Percentiles rank a stretch among this genome's conserved stretches.
Evolutionary conservation across 2,329 filamentous ascomycete species (phyloP).

Genomic region (Sclerotinia spermophila): DNA sequence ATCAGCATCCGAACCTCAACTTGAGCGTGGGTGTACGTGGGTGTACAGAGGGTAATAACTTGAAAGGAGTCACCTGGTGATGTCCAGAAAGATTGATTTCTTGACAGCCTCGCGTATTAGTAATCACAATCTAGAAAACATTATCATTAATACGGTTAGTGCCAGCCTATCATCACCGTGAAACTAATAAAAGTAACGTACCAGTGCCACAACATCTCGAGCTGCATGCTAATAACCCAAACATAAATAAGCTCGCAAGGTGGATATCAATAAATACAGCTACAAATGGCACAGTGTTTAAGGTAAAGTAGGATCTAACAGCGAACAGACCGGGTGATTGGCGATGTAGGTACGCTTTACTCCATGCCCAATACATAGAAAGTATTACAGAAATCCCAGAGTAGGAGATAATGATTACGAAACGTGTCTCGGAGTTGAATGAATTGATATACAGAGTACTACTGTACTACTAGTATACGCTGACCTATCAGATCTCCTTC

Average conservation of each 20-base stretch:
- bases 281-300: neutral
- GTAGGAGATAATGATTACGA: neutral
- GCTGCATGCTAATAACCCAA: neutral
- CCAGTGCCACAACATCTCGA: neutral
- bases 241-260: neutral
- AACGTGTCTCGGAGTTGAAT: neutral
- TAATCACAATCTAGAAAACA: neutral
- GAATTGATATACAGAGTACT: neutral
- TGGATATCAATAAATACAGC: neutral
- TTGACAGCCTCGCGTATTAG: conserved; percentile 14
- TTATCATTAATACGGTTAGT: neutral
- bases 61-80: neutral
- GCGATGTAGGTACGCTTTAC: neutral
- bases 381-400: neutral
- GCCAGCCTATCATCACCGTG: neutral
- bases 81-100: neutral
- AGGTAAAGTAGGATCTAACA: neutral
- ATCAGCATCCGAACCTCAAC: neutral
- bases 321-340: neutral
- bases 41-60: neutral
- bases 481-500: neutral
- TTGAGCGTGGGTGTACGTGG: neutral
- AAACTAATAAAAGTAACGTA: neutral
- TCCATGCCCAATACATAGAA: neutral
- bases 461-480: neutral